A percentile compares a stretch with the other conserved stretches of the same genome.
Evolutionary conservation across 768 basidiomycete species (phyloP).

Genomic region (Phylloporus arenicola): DNA sequence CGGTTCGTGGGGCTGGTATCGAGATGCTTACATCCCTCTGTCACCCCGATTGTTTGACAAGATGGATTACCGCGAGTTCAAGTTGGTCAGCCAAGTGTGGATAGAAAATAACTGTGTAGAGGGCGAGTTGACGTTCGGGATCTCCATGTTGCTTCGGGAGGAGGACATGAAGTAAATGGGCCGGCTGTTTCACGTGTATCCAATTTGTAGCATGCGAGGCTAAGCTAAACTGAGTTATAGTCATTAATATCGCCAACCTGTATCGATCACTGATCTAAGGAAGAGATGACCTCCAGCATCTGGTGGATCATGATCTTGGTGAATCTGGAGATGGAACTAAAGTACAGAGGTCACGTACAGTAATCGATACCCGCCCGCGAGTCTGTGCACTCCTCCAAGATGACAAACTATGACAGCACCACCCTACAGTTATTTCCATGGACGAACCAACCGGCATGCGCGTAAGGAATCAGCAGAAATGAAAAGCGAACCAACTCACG

Average conservation of each 20-base stretch:
- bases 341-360: not conserved
- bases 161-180: slow-evolving; percentile 29
- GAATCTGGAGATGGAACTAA: not conserved
- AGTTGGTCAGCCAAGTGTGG: slow-evolving; percentile 34
- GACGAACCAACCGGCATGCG: not conserved
- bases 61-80: slow-evolving; percentile 42
- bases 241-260: no score
- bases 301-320: not conserved
- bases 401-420: slow-evolving; percentile 3
- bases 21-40: slow-evolving; percentile 44
- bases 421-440: not conserved
- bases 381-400: not conserved
- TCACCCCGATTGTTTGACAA: slow-evolving; percentile 43
- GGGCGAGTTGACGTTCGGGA: slow-evolving; percentile 32
- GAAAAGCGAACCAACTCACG: no score
- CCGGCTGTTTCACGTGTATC: not conserved
- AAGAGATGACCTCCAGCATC: no score
- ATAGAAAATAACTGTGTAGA: slow-evolving; percentile 27
- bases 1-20: slow-evolving; percentile 28
- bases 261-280: no score
- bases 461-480: no score
- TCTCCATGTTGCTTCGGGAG: slow-evolving; percentile 39
- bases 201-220: not conserved
- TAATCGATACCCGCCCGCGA: not conserved
- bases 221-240: not conserved